A percentile compares a stretch with the other conserved stretches of the same genome.
Evolutionary conservation across 1,284 basidiomycete species (phyloP).

Genomic region (Malassezia caprae): DNA sequence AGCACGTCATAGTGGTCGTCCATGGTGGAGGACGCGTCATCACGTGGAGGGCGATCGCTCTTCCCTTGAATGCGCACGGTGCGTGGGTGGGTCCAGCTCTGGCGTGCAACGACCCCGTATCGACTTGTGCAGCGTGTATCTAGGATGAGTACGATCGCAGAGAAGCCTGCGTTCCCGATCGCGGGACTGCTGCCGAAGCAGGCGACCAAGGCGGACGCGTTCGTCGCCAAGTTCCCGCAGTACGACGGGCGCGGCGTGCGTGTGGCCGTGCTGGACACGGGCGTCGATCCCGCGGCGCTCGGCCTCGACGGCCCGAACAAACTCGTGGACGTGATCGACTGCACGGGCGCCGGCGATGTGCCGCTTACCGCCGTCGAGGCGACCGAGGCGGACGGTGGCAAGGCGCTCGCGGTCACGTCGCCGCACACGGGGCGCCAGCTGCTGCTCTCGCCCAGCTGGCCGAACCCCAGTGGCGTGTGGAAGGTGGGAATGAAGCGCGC

Average conservation of each 20-base stretch:
- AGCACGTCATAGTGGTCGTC: conserved; percentile 14
- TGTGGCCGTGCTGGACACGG: conserved; percentile 49
- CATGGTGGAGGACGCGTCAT: background rate
- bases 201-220: conserved; percentile 42
- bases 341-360: conserved; percentile 42
- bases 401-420: conserved; percentile 33
- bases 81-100: background rate
- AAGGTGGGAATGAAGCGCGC: conserved; percentile 45
- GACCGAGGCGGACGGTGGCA: background rate
- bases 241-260: conserved; percentile 47
- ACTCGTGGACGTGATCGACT: conserved; percentile 49
- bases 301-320: conserved; percentile 44
- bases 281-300: conserved; percentile 47
- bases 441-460: conserved; percentile 25
- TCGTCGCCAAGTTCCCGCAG: conserved; percentile 41
- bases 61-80: conserved; percentile 4
- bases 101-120: background rate
- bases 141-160: background rate
- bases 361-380: conserved; percentile 27
- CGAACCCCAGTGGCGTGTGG: conserved; percentile 45
- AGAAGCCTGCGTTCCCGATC: conserved; percentile 28
- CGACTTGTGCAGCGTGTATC: background rate
- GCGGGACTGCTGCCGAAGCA: conserved; percentile 47
- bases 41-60: background rate
- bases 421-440: conserved; percentile 42